Percentiles rank a stretch among this genome's conserved stretches.
These are phyloP conservation scores for Verticillium klebahnii DNA, from an alignment of 2,329 filamentous ascomycete genomes.

Conservation along the genomic window DNA sequence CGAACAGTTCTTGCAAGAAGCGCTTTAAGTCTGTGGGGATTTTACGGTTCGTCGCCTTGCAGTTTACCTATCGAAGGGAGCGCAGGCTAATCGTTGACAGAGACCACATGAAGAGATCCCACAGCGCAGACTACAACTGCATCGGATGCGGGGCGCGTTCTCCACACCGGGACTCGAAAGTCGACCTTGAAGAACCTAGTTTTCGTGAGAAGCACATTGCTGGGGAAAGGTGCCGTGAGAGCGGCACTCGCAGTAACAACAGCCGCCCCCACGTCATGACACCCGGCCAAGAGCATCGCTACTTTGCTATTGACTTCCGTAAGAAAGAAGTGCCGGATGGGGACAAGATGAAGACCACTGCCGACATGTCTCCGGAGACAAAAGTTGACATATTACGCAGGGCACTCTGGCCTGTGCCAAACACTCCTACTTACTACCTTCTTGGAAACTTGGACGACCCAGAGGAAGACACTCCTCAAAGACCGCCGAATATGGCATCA, in stretches of 20 bases:
- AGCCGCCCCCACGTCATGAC: background rate
- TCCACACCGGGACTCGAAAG: background rate
- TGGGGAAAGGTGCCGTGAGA: background rate
- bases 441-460: too few species aligned
- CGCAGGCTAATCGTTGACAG: background rate
- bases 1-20: too few species aligned
- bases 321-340: background rate
- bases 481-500: too few species aligned
- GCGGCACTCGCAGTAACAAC: background rate
- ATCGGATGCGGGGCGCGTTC: background rate
- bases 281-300: background rate
- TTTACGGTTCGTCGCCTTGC: background rate
- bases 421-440: too few species aligned
- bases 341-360: background rate
- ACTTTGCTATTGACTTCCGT: background rate
- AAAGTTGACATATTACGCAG: background rate
- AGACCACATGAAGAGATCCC: background rate
- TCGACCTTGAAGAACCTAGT: background rate
- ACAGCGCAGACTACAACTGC: background rate
- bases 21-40: background rate
- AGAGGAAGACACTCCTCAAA: too few species aligned
- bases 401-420: background rate
- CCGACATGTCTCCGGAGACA: background rate
- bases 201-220: background rate
- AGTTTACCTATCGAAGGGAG: too few species aligned